Evolutionary conservation across 805 yeast genomes (phyloP).

Genomic region (Nakazawaea anatomiae): DNA sequence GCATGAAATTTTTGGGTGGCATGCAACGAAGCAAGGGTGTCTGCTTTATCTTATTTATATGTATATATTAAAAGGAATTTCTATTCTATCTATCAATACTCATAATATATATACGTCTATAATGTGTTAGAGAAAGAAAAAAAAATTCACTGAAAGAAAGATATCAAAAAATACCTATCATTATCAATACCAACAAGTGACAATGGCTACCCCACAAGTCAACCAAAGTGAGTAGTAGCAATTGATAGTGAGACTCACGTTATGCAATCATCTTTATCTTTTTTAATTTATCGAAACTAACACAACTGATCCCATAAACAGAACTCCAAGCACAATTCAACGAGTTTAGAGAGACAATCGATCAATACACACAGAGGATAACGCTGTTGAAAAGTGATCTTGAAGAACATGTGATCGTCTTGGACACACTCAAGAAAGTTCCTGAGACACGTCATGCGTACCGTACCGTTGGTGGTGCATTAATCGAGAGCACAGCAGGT

Average conservation of each 20-base stretch:
- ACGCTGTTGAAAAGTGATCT: constrained; percentile 43
- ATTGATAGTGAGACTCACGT: too few relatives aligned
- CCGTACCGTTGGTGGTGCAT: constrained; percentile 91
- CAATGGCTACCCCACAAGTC: constrained; percentile 6
- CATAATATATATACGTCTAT: too few relatives aligned
- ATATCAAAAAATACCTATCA: not conserved
- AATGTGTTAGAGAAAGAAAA: not conserved
- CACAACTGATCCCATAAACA: constrained; percentile 6
- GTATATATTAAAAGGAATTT: too few relatives aligned
- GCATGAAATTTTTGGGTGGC: not conserved
- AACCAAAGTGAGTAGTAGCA: constrained; percentile 4
- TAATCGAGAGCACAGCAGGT: constrained; percentile 77
- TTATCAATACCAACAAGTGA: not conserved
- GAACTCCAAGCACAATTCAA: constrained; percentile 46
- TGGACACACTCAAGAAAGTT: constrained; percentile 47
- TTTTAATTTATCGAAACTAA: too few relatives aligned
- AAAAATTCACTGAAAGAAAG: not conserved
- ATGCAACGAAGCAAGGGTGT: too few relatives aligned
- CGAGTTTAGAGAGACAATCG: constrained; percentile 43
- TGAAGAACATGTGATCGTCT: constrained; percentile 41
- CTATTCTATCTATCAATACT: too few relatives aligned
- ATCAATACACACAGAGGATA: constrained; percentile 38
- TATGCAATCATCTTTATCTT: too few relatives aligned
- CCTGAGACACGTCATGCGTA: constrained; percentile 69
- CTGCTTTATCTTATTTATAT: too few relatives aligned